phyloP scores from a whole-genome alignment of 495 filamentous ascomycete species.

The Daldinia bambusicola region DNA sequence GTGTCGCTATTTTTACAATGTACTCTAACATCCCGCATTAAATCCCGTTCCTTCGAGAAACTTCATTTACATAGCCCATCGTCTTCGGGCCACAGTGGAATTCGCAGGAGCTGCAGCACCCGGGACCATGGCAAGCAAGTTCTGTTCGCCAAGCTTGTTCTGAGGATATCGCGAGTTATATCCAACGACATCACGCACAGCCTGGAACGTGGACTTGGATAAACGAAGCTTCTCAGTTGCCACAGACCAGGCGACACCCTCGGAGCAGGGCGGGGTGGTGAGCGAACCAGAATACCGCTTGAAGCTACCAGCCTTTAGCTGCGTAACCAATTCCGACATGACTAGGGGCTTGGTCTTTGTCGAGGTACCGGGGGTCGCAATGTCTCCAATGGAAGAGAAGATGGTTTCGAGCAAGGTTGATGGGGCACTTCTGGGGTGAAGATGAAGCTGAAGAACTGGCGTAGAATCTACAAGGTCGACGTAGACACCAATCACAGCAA shows the following conservation, averaged over 20 bases:
- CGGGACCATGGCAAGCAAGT: slow-evolving; percentile 58
- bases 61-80: not conserved
- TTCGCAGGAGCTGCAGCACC: not conserved
- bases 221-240: slow-evolving; percentile 62
- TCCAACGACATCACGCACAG: slow-evolving; percentile 67
- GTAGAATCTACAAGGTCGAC: slow-evolving; percentile 63
- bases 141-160: slow-evolving; percentile 63
- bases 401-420: slow-evolving; percentile 65
- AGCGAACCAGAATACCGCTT: slow-evolving; percentile 70
- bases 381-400: slow-evolving; percentile 61
- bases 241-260: slow-evolving; percentile 69
- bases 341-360: slow-evolving; percentile 65
- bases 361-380: slow-evolving; percentile 63
- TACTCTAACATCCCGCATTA: not conserved
- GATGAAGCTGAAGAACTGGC: slow-evolving; percentile 20
- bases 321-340: slow-evolving; percentile 63
- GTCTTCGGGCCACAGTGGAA: slow-evolving; percentile 14
- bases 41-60: not conserved
- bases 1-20: not conserved
- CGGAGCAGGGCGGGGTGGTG: slow-evolving; percentile 75
- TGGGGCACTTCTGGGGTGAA: slow-evolving; percentile 40
- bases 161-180: slow-evolving; percentile 74
- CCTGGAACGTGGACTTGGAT: slow-evolving; percentile 63
- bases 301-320: slow-evolving; percentile 61
- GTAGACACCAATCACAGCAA: slow-evolving; percentile 69